Percentiles rank a stretch among this genome's conserved stretches.
These are phyloP conservation scores for Candida succiphila DNA, from an alignment of 805 yeast species.

Conservation along the genomic window DNA sequence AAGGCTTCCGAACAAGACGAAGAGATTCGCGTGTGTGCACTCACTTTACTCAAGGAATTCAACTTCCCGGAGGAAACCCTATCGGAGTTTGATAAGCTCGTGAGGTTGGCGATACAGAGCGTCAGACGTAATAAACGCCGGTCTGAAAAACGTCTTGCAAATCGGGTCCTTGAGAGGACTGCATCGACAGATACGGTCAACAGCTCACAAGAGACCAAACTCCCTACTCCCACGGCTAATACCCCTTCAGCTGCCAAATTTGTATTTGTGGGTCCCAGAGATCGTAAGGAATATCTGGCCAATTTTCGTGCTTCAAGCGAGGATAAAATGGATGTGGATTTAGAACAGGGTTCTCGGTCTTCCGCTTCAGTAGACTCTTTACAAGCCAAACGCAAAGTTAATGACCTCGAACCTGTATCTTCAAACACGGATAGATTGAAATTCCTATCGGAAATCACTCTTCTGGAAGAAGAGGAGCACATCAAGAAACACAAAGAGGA, in stretches of 20 bases:
- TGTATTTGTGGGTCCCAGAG: no score
- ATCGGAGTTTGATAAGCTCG: conserved; percentile 79
- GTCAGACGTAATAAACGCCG: conserved; percentile 82
- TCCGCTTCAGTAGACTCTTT: neutral
- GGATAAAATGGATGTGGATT: no score
- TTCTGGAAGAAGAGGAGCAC: conserved; percentile 26
- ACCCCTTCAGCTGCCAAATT: neutral
- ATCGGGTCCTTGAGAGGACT: conserved; percentile 4
- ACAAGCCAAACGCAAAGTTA: neutral
- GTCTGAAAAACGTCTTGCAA: conserved; percentile 30
- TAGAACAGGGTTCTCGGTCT: neutral
- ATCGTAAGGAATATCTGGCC: no score
- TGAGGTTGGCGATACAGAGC: conserved; percentile 88
- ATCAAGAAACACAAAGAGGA: no score
- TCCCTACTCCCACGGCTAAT: neutral
- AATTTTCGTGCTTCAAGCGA: no score
- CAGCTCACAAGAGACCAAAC: neutral
- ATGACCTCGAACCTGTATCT: no score
- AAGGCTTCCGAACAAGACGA: conserved; percentile 93
- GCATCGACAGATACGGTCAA: neutral
- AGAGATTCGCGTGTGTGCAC: conserved; percentile 71
- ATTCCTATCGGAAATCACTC: conserved; percentile 16
- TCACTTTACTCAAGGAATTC: conserved; percentile 67
- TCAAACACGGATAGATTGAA: conserved; percentile 7
- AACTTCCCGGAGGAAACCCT: conserved; percentile 49